Percentiles rank a stretch among this genome's conserved stretches.
Evolutionary conservation across 2,329 filamentous ascomycete genomes (phyloP).

Genomic region (Emericellopsis cladophorae): DNA sequence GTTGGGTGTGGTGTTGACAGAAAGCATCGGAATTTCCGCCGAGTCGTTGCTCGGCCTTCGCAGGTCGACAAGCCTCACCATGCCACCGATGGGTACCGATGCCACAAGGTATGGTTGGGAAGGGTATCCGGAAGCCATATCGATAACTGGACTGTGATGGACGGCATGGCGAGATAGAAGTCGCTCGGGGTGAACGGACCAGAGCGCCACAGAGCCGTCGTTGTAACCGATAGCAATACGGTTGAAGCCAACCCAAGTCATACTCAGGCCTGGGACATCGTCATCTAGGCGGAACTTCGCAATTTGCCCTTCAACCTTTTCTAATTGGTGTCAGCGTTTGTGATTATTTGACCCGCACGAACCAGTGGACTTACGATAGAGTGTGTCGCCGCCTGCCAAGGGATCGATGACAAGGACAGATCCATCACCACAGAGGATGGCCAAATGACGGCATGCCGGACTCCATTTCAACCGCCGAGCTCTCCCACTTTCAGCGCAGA

Average conservation of each 20-base stretch:
- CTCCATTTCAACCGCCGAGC: conserved; percentile 40
- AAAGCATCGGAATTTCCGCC: conserved; percentile 37
- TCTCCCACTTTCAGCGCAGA: conserved; percentile 38
- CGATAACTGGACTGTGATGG: conserved; percentile 40
- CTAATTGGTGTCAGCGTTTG: conserved; percentile 19
- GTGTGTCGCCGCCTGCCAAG: conserved; percentile 14
- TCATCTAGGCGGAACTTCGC: conserved; percentile 33
- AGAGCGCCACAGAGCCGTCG: conserved; percentile 42
- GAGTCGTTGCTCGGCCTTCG: conserved; percentile 36
- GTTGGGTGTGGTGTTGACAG: conserved; percentile 38
- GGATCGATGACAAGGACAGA: conserved; percentile 34
- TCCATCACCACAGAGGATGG: conserved; percentile 37
- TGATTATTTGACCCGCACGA: neutral
- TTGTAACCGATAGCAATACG: conserved; percentile 41
- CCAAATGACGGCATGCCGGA: conserved; percentile 32
- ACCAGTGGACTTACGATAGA: conserved; percentile 24
- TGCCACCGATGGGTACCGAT: conserved; percentile 40
- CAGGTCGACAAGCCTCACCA: conserved; percentile 39
- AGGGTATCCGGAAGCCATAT: conserved; percentile 42
- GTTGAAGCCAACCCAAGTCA: conserved; percentile 43
- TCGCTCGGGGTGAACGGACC: conserved; percentile 37
- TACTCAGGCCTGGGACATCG: conserved; percentile 32
- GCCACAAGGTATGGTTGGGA: conserved; percentile 42
- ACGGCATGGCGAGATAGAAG: conserved; percentile 37
- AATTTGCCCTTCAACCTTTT: conserved; percentile 29